Base-by-base conservation (phyloP, 306 rosid genomes). In the Carpinus fangiana region DNA sequence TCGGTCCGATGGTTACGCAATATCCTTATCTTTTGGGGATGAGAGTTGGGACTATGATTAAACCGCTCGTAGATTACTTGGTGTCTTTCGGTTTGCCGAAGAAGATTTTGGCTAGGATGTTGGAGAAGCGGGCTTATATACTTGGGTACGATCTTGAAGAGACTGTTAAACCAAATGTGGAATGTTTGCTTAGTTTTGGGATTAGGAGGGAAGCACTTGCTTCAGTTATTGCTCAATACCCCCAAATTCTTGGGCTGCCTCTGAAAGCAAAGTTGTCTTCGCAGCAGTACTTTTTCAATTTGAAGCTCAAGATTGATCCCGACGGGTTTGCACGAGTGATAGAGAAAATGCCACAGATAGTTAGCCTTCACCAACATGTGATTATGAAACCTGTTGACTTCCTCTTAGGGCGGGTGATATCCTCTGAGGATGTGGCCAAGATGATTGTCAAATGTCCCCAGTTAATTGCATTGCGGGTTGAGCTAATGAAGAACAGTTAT, bases 261-360 rank as follows among this genome's bases (percentile, higher is more conserved):
- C 77, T 95, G 78, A 95, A 93, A 84, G 97, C 99, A 11, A 95
- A 95, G 77, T 65, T 91, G 86, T 91, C 98, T 56, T 84, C 93
- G 0, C 96, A 93, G 70, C 99, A 89, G 56, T 93, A 89, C 74
- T 93, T 91, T 79, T 90, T 95, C 69, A 92, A 91, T 80, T 81
- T 95, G 89, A 95, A 95, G 90, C 87, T 93, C 78, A 95, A 93
- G 89, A 77, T 93, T 61, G 97, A 95, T 34, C 98, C 99, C 0
- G 92, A 87, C 76, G 91, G 95, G 60, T 95, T 93, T 76, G 93
- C 94, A 4, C 78, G 69, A 31, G 94, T 91, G 74, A 82, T 93
- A 41, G 97, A 93, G 89, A 93, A 90, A 83, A 93, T 95, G 98
- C 99, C 98, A 0, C 99, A 93, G 88, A 90, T 93, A 53, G 89